Conservation (phyloP, 495 filamentous ascomycete species). For the Corynascus novoguineensis region DNA sequence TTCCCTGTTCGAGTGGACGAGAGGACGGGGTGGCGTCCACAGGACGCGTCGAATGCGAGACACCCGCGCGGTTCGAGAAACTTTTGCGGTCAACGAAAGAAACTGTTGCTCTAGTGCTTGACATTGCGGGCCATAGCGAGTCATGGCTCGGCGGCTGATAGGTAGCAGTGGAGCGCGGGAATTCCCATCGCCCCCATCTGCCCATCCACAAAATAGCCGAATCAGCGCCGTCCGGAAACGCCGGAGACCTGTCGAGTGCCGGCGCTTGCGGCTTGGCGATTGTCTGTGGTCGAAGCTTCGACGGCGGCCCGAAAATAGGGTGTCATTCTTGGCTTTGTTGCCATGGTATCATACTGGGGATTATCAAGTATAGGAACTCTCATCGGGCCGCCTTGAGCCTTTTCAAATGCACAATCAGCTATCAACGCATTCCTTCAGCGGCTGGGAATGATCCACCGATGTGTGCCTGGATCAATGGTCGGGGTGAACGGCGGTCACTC, state of each 20-base stretch:
- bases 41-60: neutral
- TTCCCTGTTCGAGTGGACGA: neutral
- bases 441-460: too few relatives aligned
- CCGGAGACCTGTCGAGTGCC: neutral
- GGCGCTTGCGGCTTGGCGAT: slow-evolving; percentile 4
- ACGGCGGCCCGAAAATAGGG: too few relatives aligned
- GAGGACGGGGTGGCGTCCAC: neutral
- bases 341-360: too few relatives aligned
- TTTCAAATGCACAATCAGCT: neutral
- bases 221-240: slow-evolving; percentile 4
- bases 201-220: slow-evolving; percentile 25
- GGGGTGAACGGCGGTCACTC: neutral
- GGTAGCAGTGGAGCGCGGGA: neutral
- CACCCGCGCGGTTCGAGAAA: neutral
- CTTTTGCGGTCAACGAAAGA: neutral
- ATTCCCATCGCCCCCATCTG: slow-evolving; percentile 6
- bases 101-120: neutral
- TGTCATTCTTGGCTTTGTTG: neutral
- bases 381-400: neutral
- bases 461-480: neutral
- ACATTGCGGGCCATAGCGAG: slow-evolving; percentile 2
- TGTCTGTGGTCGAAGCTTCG: neutral
- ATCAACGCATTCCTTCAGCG: neutral
- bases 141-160: slow-evolving; percentile 15
- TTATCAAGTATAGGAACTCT: neutral